Evolutionary conservation across 2,329 filamentous ascomycete genomes (phyloP).

Genomic region (Penicillium sp.): DNA sequence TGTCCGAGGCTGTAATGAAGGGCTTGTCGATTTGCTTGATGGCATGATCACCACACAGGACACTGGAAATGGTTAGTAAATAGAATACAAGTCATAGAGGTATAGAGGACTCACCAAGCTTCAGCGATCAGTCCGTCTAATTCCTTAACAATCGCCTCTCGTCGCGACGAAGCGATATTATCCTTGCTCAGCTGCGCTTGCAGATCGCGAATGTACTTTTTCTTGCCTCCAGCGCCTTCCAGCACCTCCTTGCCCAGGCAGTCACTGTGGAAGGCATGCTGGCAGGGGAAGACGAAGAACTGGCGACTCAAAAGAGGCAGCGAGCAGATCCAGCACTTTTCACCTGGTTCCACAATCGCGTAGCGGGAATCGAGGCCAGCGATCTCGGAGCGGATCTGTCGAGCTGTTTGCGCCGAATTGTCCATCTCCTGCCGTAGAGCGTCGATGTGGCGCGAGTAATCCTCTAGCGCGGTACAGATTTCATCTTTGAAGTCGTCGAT

Average conservation of each 20-base stretch:
- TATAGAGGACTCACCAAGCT: conserved; percentile 62
- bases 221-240: conserved; percentile 72
- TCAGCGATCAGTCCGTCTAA: conserved; percentile 87
- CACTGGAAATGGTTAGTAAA: conserved; percentile 52
- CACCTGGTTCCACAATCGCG: conserved; percentile 92
- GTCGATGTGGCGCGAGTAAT: conserved; percentile 89
- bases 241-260: conserved; percentile 83
- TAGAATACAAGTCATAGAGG: background rate
- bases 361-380: conserved; percentile 80
- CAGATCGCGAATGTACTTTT: conserved; percentile 75
- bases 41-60: conserved; percentile 89
- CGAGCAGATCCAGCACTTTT: conserved; percentile 85
- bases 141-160: conserved; percentile 80
- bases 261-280: conserved; percentile 96
- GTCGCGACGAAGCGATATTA: conserved; percentile 62
- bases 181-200: conserved; percentile 79
- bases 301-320: conserved; percentile 82
- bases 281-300: conserved; percentile 98
- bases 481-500: conserved; percentile 99
- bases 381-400: conserved; percentile 87
- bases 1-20: conserved; percentile 70
- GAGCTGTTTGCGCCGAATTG: conserved; percentile 79
- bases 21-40: conserved; percentile 93
- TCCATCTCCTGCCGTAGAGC: conserved; percentile 90
- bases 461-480: conserved; percentile 87